Evolutionary conservation across 2,329 filamentous ascomycete genomes (phyloP), one percentile per base, ranked within the genome.

Genomic region (Achaetomium macrosporum): DNA sequence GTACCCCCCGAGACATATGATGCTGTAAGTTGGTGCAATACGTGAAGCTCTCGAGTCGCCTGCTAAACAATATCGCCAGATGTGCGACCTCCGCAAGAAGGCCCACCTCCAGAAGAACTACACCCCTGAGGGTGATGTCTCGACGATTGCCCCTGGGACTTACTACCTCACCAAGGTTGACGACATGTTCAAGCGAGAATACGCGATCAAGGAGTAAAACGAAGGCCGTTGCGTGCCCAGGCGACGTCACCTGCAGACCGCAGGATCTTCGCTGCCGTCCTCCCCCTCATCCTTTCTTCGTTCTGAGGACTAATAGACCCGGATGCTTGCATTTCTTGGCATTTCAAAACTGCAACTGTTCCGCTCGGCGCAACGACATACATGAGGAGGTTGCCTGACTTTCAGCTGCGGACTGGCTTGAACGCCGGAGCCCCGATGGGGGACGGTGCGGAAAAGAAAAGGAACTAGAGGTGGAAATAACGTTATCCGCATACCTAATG

Each of bases 101-200:
- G 88, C 88, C 51, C 88, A 93, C 69, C 76, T 92, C 59, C 81
- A 90, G 76, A 92, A 91, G 77, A 75, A 82, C 74, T 93, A 82
- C 73, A 81, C 75, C 59, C 88, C 88, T 57, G 70, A 77, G 64
- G 88, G 88, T 53, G 82, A 82, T 49, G 66, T 77, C 29, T 85
- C 87, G 42, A 87, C 81, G 61, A 79, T 93, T 53, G 67, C 69
- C 56, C 72, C 79, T 55, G 85, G 83, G 54, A 83, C 83, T 19
- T 93, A 92, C 76, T 93, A 91, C 74, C 78, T 93, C 54, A 82
- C 82, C 66, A 83, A 85, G 69, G 80, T 93, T 44, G 88, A 93
- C 66, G 87, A 89, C 63, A 90, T 90, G 87, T 93, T 88, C 84
- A 84, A 87, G 75, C 82, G 88, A 65, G 80, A 81, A 68, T 93